phyloP scores from a whole-genome alignment of 176 grass and related monocot species.

The Zoysia japonica region DNA sequence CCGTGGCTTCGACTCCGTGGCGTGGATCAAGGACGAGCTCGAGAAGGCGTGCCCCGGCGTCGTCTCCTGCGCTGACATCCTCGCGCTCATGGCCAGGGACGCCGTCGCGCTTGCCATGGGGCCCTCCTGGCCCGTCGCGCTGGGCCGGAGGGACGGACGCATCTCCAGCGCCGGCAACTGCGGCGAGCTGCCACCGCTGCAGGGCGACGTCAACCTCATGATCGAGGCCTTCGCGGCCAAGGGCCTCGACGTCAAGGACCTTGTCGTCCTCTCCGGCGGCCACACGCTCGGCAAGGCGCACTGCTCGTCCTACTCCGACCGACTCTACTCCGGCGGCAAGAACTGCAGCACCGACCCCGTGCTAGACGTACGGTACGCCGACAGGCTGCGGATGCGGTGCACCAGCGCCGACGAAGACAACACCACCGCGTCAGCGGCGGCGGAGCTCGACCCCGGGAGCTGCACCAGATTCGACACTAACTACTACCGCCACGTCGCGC shows the following conservation, averaged over 20 bases:
- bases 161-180: conserved; percentile 48
- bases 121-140: conserved; percentile 55
- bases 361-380: background rate
- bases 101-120: conserved; percentile 57
- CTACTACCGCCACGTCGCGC: conserved; percentile 60
- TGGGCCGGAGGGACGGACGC: conserved; percentile 59
- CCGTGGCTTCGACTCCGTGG: conserved; percentile 60
- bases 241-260: conserved; percentile 54
- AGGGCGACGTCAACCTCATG: conserved; percentile 54
- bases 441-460: conserved; percentile 85
- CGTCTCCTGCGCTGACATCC: conserved; percentile 73
- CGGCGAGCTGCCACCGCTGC: conserved; percentile 55
- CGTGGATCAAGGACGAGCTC: conserved; percentile 62
- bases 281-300: conserved; percentile 80
- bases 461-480: conserved; percentile 71
- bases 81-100: conserved; percentile 62
- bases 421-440: conserved; percentile 25
- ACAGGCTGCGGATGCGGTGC: conserved; percentile 23
- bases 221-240: background rate
- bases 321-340: conserved; percentile 62
- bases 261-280: conserved; percentile 69
- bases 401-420: conserved; percentile 58
- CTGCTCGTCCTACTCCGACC: conserved; percentile 47
- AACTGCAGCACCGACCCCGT: conserved; percentile 57
- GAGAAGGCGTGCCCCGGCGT: conserved; percentile 53